Percentiles rank a stretch among this genome's conserved stretches.
Conservation (phyloP, 352 stramenopile genomes). For the Phytopythium ostracodes region DNA sequence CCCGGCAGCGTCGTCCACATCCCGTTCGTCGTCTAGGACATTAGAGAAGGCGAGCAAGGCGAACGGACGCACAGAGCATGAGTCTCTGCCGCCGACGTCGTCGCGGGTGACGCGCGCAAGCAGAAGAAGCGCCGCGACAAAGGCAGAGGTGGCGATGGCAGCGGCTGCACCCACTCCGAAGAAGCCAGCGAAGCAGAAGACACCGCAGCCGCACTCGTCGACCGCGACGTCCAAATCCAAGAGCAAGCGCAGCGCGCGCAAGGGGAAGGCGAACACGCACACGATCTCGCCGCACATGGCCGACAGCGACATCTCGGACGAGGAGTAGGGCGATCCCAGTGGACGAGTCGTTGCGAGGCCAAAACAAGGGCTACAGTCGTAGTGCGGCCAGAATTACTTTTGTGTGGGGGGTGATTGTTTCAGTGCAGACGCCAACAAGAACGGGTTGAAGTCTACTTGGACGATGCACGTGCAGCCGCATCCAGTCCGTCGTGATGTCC, state of each 20-base stretch:
- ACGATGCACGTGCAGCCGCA: no score
- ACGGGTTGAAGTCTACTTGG: neutral
- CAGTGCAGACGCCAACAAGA: neutral
- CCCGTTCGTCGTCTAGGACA: neutral
- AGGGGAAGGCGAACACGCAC: conserved; percentile 18
- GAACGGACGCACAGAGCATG: neutral
- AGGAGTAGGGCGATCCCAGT: conserved; percentile 25
- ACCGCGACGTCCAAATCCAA: neutral
- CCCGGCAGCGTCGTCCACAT: neutral
- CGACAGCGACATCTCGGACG: conserved; percentile 28
- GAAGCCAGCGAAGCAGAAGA: neutral
- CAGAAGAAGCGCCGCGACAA: neutral
- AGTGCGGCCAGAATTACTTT: neutral
- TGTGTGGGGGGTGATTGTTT: neutral
- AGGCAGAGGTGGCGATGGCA: neutral
- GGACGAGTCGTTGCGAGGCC: no score
- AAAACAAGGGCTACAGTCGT: no score
- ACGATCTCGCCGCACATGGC: conserved; percentile 40
- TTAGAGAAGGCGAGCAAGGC: neutral
- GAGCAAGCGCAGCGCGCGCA: conserved; percentile 4
- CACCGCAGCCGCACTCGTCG: neutral
- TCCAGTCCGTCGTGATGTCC: no score
- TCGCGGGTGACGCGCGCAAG: neutral
- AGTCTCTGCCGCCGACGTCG: neutral
- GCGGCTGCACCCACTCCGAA: neutral